phyloP scores from a whole-genome alignment of 495 filamentous ascomycete species.

The Massariosphaeria phaeospora region DNA sequence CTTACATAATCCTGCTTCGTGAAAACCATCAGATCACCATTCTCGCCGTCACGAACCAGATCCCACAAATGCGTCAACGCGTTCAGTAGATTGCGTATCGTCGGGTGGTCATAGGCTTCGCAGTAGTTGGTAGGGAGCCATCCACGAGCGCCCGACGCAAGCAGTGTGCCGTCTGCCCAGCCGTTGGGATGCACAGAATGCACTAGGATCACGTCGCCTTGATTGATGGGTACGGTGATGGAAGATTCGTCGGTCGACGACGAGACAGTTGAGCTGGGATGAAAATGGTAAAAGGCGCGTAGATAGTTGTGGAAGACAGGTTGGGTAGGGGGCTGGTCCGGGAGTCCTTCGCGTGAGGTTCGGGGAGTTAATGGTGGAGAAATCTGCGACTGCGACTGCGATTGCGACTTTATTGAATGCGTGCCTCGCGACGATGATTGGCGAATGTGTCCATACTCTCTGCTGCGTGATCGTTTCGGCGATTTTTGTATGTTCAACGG shows the following conservation, averaged over 20 bases:
- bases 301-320: constrained; percentile 89
- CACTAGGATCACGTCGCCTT: constrained; percentile 87
- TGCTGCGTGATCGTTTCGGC: constrained; percentile 28
- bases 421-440: constrained; percentile 30
- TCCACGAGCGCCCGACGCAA: constrained; percentile 80
- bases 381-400: constrained; percentile 33
- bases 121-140: constrained; percentile 99
- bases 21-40: constrained; percentile 65
- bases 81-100: constrained; percentile 78
- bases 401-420: constrained; percentile 20
- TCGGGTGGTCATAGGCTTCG: constrained; percentile 81
- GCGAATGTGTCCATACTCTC: constrained; percentile 18
- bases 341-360: constrained; percentile 27
- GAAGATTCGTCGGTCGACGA: constrained; percentile 55
- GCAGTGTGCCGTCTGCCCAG: constrained; percentile 96
- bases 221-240: constrained; percentile 77
- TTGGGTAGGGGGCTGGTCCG: constrained; percentile 26
- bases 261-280: constrained; percentile 67
- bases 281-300: constrained; percentile 92
- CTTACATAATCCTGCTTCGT: constrained; percentile 85
- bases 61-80: constrained; percentile 92
- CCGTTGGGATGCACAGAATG: constrained; percentile 98
- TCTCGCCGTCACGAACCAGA: constrained; percentile 64
- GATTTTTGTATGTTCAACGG: constrained; percentile 35
- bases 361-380: constrained; percentile 37